Evolutionary conservation across 2,329 filamentous ascomycete genomes (phyloP).

Genomic region (Aspergillus transmontanensis): DNA sequence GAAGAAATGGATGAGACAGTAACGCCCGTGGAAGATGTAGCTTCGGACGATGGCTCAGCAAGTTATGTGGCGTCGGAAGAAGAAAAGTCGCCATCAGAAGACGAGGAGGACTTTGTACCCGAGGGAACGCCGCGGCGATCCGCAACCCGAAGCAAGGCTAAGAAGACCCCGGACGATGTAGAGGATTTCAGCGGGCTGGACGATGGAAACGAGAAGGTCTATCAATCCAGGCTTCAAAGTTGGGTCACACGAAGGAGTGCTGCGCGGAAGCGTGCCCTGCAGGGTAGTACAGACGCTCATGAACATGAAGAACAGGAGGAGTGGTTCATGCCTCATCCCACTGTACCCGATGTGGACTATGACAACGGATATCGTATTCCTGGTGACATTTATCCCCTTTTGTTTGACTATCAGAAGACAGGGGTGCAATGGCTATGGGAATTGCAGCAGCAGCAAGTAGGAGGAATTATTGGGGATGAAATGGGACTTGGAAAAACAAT

Average conservation of each 20-base stretch:
- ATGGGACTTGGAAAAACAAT: conserved; percentile 99
- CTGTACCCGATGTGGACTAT: conserved; percentile 72
- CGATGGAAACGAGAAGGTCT: conserved; percentile 84
- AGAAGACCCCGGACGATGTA: conserved; percentile 41
- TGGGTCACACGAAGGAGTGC: conserved; percentile 71
- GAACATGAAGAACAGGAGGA: conserved; percentile 54
- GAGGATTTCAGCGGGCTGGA: conserved; percentile 70
- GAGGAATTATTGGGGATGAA: conserved; percentile 94
- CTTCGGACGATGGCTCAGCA: conserved; percentile 34
- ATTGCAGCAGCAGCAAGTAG: conserved; percentile 83
- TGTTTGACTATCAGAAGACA: conserved; percentile 97
- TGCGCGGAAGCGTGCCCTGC: conserved; percentile 55
- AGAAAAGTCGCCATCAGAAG: conserved; percentile 32
- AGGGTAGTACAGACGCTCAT: conserved; percentile 41
- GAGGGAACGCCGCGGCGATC: conserved; percentile 29
- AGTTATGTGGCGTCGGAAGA: conserved; percentile 38
- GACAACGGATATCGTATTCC: conserved; percentile 78
- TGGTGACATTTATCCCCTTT: conserved; percentile 86
- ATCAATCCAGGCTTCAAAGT: conserved; percentile 70
- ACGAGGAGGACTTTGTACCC: conserved; percentile 39
- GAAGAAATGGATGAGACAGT: conserved; percentile 11
- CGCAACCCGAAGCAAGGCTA: conserved; percentile 21
- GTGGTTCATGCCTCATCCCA: conserved; percentile 86
- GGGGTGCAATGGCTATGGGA: conserved; percentile 96
- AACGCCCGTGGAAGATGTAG: conserved; percentile 17